A percentile compares a stretch with the other conserved stretches of the same genome.
Evolutionary conservation across 2,329 filamentous ascomycete species (phyloP).

Genomic region (Hirsutella thompsonii): DNA sequence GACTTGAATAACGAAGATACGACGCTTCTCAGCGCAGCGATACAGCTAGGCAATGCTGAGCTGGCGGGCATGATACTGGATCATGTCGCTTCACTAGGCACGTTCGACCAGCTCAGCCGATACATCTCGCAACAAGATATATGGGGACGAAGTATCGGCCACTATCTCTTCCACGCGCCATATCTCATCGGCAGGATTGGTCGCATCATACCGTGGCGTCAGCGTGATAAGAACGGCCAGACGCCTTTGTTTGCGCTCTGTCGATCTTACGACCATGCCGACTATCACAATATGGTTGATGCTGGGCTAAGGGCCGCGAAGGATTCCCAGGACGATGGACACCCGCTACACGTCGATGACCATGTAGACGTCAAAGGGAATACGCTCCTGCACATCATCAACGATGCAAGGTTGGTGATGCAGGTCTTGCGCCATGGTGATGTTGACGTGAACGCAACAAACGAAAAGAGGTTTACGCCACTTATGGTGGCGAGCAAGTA

Average conservation of each 20-base stretch:
- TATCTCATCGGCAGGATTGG: slow-evolving; percentile 67
- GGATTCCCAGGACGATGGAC: slow-evolving; percentile 59
- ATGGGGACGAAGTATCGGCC: slow-evolving; percentile 80
- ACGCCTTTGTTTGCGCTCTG: slow-evolving; percentile 95
- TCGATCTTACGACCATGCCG: slow-evolving; percentile 83
- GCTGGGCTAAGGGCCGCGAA: slow-evolving; percentile 65
- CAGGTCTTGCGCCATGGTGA: slow-evolving; percentile 75
- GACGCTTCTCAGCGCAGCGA: slow-evolving; percentile 76
- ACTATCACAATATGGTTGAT: slow-evolving; percentile 81
- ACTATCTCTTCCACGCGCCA: slow-evolving; percentile 91
- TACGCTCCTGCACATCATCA: slow-evolving; percentile 89
- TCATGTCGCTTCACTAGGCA: slow-evolving; percentile 47
- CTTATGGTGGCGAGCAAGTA: slow-evolving; percentile 99
- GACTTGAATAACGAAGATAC: slow-evolving; percentile 86
- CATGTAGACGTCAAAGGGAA: slow-evolving; percentile 91
- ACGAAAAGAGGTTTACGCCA: slow-evolving; percentile 88
- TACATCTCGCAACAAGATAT: slow-evolving; percentile 71
- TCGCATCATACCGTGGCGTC: slow-evolving; percentile 68
- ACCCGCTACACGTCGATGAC: slow-evolving; percentile 78
- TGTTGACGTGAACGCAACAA: slow-evolving; percentile 89
- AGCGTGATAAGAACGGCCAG: slow-evolving; percentile 91
- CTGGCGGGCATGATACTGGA: slow-evolving; percentile 65
- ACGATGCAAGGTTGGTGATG: slow-evolving; percentile 64
- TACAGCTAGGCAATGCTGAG: slow-evolving; percentile 68
- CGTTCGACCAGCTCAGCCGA: slow-evolving; percentile 40